Conservation (phyloP, 495 filamentous ascomycete genomes). For the Hypoxylon lienhwacheense region DNA sequence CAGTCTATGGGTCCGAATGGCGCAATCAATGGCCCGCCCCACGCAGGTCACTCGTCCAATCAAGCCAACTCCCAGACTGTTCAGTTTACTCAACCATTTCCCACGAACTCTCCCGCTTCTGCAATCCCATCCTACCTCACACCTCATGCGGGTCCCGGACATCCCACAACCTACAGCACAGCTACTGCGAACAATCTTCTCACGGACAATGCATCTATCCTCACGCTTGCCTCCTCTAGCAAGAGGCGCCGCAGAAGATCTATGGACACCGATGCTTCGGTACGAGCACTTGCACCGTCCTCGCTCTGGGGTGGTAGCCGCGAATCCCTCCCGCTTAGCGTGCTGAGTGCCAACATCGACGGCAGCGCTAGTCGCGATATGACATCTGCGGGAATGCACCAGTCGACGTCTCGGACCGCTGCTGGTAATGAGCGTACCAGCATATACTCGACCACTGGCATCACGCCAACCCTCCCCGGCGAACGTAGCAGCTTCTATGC, state of each 20-base stretch:
- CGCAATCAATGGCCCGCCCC: conserved; percentile 47
- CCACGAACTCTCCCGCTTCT: conserved; percentile 68
- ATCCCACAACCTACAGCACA: conserved; percentile 80
- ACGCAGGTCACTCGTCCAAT: conserved; percentile 48
- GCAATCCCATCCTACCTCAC: conserved; percentile 80
- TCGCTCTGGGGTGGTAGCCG: conserved; percentile 87
- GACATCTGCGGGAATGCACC: conserved; percentile 41
- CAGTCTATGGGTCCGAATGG: conserved; percentile 80
- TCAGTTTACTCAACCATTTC: conserved; percentile 92
- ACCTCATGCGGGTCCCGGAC: conserved; percentile 50
- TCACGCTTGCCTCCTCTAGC: conserved; percentile 94
- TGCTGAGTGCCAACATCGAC: conserved; percentile 77
- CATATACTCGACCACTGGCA: conserved; percentile 80
- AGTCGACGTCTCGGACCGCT: conserved; percentile 64
- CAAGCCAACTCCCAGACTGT: conserved; percentile 56
- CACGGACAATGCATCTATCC: conserved; percentile 92
- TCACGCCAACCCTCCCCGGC: conserved; percentile 62
- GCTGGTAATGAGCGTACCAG: conserved; percentile 73
- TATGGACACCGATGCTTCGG: conserved; percentile 92
- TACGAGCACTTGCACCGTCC: conserved; percentile 88
- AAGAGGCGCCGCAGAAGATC: conserved; percentile 86
- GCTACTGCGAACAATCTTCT: conserved; percentile 91
- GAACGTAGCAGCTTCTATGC: conserved; percentile 84
- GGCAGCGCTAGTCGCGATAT: conserved; percentile 35
- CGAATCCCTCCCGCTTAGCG: conserved; percentile 85